A percentile compares a stretch with the other conserved stretches of the same genome.
phyloP scores from a whole-genome alignment of 2,329 filamentous ascomycete genomes.

The Aspergillus hiratsukae region DNA sequence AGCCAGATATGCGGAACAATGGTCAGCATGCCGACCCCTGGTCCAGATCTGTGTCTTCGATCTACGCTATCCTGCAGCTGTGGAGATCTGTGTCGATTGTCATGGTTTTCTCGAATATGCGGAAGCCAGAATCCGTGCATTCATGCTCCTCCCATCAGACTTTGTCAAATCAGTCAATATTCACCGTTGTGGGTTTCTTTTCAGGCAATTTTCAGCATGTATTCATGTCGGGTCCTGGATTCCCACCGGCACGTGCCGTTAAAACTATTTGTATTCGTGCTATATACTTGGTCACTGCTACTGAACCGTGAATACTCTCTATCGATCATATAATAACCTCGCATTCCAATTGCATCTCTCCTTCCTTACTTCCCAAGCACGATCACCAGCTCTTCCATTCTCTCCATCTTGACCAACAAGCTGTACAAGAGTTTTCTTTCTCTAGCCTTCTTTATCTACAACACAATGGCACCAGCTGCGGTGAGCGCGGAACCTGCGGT shows the following conservation, averaged over 20 bases:
- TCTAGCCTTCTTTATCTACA: neutral
- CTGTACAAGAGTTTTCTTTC: neutral
- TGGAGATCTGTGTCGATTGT: slow-evolving; percentile 5
- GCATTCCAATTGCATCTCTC: neutral
- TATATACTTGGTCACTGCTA: neutral
- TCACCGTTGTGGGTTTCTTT: neutral
- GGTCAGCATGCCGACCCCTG: neutral
- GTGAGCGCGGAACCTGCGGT: slow-evolving; percentile 18
- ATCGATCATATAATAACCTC: neutral
- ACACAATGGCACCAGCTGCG: slow-evolving; percentile 30
- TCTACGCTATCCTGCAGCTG: slow-evolving; percentile 2
- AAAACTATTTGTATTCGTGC: neutral
- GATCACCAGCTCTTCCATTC: neutral
- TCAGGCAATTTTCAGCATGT: neutral
- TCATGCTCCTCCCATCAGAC: neutral
- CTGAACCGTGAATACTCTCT: neutral
- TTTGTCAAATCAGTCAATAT: neutral
- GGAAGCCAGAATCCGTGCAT: slow-evolving; percentile 31
- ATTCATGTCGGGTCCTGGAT: neutral
- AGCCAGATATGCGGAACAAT: neutral
- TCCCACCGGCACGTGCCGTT: neutral
- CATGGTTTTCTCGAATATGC: slow-evolving; percentile 12
- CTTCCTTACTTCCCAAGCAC: neutral
- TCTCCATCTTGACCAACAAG: neutral
- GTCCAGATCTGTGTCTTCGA: slow-evolving; percentile 7